Evolutionary conservation across 352 stramenopile species (phyloP).

Genomic region (Salisapilia sapeloensis): DNA sequence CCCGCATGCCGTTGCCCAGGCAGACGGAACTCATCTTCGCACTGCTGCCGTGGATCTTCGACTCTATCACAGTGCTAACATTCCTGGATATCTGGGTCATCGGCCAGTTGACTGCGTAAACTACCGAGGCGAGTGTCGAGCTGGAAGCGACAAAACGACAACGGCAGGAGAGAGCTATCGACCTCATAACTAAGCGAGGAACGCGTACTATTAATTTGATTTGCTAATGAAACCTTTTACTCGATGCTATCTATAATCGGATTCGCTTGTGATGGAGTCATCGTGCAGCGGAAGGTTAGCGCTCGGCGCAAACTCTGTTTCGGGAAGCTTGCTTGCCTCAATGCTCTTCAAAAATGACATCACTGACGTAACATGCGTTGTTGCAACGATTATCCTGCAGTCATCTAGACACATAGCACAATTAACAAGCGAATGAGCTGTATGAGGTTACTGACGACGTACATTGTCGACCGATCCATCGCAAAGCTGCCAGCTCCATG

Average conservation of each 20-base stretch:
- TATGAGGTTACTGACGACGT: slow-evolving; percentile 7
- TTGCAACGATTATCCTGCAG: too few species aligned
- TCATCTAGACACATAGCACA: too few species aligned
- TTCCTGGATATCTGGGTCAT: slow-evolving; percentile 71
- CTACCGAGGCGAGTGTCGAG: slow-evolving; percentile 49
- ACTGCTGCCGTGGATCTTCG: slow-evolving; percentile 23
- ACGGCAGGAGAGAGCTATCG: slow-evolving; percentile 47
- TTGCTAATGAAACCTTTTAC: neutral
- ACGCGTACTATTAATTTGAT: slow-evolving; percentile 1
- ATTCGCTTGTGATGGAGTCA: too few species aligned
- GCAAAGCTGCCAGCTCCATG: slow-evolving; percentile 50
- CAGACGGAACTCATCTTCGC: slow-evolving; percentile 18
- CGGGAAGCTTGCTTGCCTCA: neutral
- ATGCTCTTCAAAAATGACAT: too few species aligned
- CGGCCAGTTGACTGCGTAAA: slow-evolving; percentile 64
- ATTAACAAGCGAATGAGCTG: too few species aligned
- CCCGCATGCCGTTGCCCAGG: slow-evolving; percentile 30
- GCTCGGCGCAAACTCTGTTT: neutral
- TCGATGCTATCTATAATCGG: too few species aligned
- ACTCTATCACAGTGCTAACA: slow-evolving; percentile 69
- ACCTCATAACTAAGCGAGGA: slow-evolving; percentile 19
- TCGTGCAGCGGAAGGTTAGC: too few species aligned
- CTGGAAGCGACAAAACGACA: slow-evolving; percentile 31
- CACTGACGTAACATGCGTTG: too few species aligned
- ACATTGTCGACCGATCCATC: slow-evolving; percentile 58